phyloP scores from a whole-genome alignment of 805 yeast species.

The Barnettozyma populi region DNA sequence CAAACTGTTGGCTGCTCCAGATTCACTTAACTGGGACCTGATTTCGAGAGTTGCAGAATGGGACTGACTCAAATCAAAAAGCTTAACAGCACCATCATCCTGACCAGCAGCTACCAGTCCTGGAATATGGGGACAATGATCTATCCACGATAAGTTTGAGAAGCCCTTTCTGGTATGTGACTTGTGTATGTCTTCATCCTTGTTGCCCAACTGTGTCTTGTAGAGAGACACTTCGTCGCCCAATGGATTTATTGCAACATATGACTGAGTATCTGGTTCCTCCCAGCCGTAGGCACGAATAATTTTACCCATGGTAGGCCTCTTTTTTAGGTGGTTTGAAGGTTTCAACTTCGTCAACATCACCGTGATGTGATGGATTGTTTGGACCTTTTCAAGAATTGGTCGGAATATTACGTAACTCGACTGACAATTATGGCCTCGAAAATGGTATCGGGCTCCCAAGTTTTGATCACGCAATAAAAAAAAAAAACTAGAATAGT shows the following conservation, averaged over 20 bases:
- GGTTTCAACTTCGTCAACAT: too few relatives aligned
- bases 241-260: slow-evolving; percentile 47
- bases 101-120: slow-evolving; percentile 75
- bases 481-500: background rate
- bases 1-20: slow-evolving; percentile 69
- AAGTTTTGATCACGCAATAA: background rate
- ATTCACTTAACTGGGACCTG: slow-evolving; percentile 30
- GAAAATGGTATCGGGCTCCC: background rate
- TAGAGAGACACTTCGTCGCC: slow-evolving; percentile 75
- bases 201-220: slow-evolving; percentile 37
- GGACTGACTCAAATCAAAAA: slow-evolving; percentile 52
- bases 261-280: slow-evolving; percentile 18
- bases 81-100: slow-evolving; percentile 56
- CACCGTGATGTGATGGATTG: background rate
- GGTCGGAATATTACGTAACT: background rate
- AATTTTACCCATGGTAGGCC: slow-evolving; percentile 22
- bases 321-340: background rate
- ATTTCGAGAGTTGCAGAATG: slow-evolving; percentile 19
- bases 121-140: slow-evolving; percentile 47
- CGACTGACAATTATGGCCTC: too few relatives aligned
- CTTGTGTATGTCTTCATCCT: slow-evolving; percentile 45
- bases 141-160: slow-evolving; percentile 60
- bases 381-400: background rate
- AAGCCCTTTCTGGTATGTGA: slow-evolving; percentile 56
- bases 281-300: slow-evolving; percentile 26